Evolutionary conservation across 2,329 filamentous ascomycete species (phyloP), one percentile per base, ranked within the genome.

Genomic region (Fusarium acutatum): DNA sequence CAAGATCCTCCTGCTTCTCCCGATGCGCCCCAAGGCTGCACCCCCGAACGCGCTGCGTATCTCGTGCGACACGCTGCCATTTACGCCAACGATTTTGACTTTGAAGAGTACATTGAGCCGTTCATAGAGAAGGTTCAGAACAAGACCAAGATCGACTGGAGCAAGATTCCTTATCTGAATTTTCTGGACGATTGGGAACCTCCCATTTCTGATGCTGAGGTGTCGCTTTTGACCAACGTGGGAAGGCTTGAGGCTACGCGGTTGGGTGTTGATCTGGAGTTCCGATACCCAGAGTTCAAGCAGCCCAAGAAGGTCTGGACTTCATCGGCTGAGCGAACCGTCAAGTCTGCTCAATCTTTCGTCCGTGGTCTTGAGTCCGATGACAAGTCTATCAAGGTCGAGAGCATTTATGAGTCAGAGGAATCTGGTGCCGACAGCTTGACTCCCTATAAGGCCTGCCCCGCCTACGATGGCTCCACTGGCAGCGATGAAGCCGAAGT

Each of bases 391-490:
- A 90, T 90, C 67, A 81, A 87, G 52, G 83, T 90, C 13, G 84
- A 89, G 49, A 83, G 84, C 72, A 82, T 92, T 58, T 86, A 86
- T 69, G 90, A 92, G 78, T 86, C 86, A 26, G 78, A 88, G 64
- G 83, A 90, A 67, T 82, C 86, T 6, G 90, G 90, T 24, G 90
- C 90, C 14, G 84, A 92, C 76, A 85, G 82, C 52, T 80, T 92
- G 72, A 92, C 91, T 3, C 90, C 90, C 0, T 92, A 93, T 81
- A 88, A 89, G 78, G 86, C 86, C 43, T 93, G 91, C 74, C 89
- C 90, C 18, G 88, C 86, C 18, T 93, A 92, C 79, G 89, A 86
- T 49, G 85, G 85, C 4, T 87, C 87, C 6, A 83, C 84, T 7
- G 90, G 90, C 6, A 88, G 87, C 73, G 82, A 90, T 7, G 86